Conservation (phyloP, 2,329 filamentous ascomycete species). For the Albifimbria verrucaria region DNA sequence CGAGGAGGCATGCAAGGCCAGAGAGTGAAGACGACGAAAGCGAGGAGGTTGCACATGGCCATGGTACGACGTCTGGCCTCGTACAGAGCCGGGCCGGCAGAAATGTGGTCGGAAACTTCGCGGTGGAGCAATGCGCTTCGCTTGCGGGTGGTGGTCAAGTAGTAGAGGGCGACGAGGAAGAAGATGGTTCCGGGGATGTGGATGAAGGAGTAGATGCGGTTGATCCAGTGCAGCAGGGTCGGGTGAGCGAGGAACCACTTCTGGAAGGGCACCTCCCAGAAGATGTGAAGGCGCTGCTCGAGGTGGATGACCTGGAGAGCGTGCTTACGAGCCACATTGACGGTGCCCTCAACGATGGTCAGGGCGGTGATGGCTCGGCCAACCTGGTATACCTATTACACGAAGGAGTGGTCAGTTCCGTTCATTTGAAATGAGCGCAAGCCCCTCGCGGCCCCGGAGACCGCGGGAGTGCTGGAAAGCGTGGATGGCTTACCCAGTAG, state of each 20-base stretch:
- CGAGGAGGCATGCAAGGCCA: conserved; percentile 64
- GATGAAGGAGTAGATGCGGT: conserved; percentile 72
- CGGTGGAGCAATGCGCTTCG: conserved; percentile 29
- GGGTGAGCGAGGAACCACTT: conserved; percentile 47
- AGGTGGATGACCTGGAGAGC: conserved; percentile 64
- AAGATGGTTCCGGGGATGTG: conserved; percentile 74
- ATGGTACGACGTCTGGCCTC: conserved; percentile 56
- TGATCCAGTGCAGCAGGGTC: conserved; percentile 63
- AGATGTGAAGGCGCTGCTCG: conserved; percentile 63
- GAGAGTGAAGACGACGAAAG: conserved; percentile 59
- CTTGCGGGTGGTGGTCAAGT: conserved; percentile 64
- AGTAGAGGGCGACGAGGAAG: conserved; percentile 63
- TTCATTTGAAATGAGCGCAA: too few relatives aligned
- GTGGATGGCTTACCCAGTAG: conserved; percentile 63
- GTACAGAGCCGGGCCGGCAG: conserved; percentile 45
- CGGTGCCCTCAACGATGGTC: conserved; percentile 64
- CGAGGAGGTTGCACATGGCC: conserved; percentile 59
- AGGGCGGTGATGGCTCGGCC: conserved; percentile 70
- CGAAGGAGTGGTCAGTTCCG: too few relatives aligned
- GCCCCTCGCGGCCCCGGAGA: too few relatives aligned
- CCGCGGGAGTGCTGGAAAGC: not conserved
- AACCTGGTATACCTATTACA: conserved; percentile 71
- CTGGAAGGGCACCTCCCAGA: conserved; percentile 63
- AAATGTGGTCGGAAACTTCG: conserved; percentile 22
- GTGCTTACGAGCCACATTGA: conserved; percentile 65